phyloP scores from a whole-genome alignment of 768 basidiomycete genomes.

The Scleroderma bovista region DNA sequence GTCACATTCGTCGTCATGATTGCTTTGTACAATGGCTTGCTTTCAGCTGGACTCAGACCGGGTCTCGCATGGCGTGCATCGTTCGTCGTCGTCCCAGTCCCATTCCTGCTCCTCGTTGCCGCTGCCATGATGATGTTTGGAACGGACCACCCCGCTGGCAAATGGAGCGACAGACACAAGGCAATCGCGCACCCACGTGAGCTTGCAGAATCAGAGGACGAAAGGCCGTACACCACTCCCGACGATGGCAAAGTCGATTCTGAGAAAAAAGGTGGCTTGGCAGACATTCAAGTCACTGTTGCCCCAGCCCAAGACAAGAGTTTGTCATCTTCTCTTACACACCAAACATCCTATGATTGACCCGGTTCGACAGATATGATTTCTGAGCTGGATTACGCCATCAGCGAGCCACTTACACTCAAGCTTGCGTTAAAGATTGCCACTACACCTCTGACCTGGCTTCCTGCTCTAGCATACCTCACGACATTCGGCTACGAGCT shows the following conservation, averaged over 20 bases:
- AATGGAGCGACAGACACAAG: conserved; percentile 44
- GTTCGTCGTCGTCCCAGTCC: conserved; percentile 54
- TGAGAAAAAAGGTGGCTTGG: conserved; percentile 24
- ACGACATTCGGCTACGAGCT: conserved; percentile 57
- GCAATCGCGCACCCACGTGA: conserved; percentile 25
- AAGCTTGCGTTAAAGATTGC: conserved; percentile 30
- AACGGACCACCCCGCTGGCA: conserved; percentile 49
- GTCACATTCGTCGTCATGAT: conserved; percentile 56
- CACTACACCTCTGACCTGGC: conserved; percentile 44
- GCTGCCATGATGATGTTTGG: conserved; percentile 38
- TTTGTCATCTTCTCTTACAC: conserved; percentile 1
- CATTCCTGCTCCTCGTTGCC: conserved; percentile 42
- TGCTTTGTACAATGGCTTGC: conserved; percentile 39
- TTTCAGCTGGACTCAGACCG: conserved; percentile 30
- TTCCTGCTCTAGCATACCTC: conserved; percentile 47
- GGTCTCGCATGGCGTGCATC: conserved; percentile 50
- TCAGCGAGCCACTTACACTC: conserved; percentile 40
- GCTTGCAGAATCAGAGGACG: background rate
- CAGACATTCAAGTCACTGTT: conserved; percentile 16
- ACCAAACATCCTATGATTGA: background rate
- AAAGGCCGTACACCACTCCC: conserved; percentile 11
- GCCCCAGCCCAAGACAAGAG: background rate
- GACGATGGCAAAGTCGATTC: conserved; percentile 21
- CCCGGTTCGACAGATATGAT: conserved; percentile 11
- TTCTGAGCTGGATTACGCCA: conserved; percentile 38